These are phyloP conservation scores for Priceomyces haplophilus DNA, from an alignment of 805 yeast genomes.

Conservation along the genomic window DNA sequence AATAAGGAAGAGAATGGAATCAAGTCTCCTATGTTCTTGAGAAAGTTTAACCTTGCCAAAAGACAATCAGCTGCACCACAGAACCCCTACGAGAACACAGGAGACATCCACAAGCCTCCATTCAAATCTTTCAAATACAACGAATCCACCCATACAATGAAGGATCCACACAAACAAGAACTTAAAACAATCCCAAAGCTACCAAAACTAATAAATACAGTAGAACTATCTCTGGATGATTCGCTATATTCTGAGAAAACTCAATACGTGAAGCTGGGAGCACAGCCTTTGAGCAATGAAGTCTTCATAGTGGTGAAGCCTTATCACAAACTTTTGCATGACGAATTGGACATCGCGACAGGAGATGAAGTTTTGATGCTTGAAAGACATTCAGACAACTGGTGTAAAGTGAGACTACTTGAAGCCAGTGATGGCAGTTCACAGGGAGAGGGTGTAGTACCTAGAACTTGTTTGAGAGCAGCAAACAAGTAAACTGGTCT, in stretches of 20 bases:
- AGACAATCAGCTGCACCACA: neutral
- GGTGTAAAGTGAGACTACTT: slow-evolving; percentile 31
- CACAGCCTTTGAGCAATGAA: slow-evolving; percentile 2
- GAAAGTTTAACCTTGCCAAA: slow-evolving; percentile 28
- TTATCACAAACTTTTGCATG: slow-evolving; percentile 28
- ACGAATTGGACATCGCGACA: slow-evolving; percentile 29
- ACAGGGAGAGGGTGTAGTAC: slow-evolving; percentile 30
- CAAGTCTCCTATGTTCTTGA: slow-evolving; percentile 31
- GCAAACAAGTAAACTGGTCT: neutral
- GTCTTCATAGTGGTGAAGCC: slow-evolving; percentile 22
- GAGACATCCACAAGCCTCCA: neutral
- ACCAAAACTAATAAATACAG: slow-evolving; percentile 10
- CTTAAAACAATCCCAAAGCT: slow-evolving; percentile 18
- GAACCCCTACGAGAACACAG: slow-evolving; percentile 2
- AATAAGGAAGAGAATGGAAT: slow-evolving; percentile 3
- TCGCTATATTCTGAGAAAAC: neutral
- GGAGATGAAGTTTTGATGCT: slow-evolving; percentile 30
- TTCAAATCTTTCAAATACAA: slow-evolving; percentile 1
- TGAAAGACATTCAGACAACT: slow-evolving; percentile 32
- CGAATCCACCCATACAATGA: slow-evolving; percentile 1
- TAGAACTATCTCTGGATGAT: slow-evolving; percentile 5
- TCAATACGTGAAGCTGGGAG: neutral
- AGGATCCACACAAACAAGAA: slow-evolving; percentile 1
- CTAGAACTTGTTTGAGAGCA: slow-evolving; percentile 24
- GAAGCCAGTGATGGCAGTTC: slow-evolving; percentile 4